These are phyloP conservation scores for Funneliformis mosseae DNA, from an alignment of 192 early-diverging fungal genomes.

Conservation along the genomic window DNA sequence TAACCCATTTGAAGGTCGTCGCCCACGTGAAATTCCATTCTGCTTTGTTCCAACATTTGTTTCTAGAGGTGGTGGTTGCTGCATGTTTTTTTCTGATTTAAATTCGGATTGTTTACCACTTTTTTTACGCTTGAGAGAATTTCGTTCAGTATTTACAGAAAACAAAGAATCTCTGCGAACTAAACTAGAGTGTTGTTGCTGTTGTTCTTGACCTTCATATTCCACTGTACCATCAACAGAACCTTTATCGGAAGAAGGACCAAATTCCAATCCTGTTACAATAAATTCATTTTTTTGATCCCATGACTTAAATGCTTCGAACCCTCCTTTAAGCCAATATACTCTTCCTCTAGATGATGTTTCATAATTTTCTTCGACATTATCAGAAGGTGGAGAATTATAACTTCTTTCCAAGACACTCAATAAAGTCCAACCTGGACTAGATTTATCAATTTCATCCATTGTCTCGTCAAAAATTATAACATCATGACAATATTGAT, in stretches of 20 bases:
- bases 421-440: slow-evolving; percentile 56
- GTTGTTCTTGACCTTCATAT: slow-evolving; percentile 14
- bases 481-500: slow-evolving; percentile 31
- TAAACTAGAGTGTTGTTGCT: background rate
- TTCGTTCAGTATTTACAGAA: slow-evolving; percentile 43
- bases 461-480: slow-evolving; percentile 57
- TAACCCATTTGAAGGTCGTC: slow-evolving; percentile 27
- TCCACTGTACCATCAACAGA: slow-evolving; percentile 10
- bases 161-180: slow-evolving; percentile 44
- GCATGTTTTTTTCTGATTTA: background rate
- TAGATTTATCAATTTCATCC: slow-evolving; percentile 44
- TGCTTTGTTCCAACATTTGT: background rate
- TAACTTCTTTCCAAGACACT: slow-evolving; percentile 46
- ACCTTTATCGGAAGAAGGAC: background rate
- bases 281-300: slow-evolving; percentile 38
- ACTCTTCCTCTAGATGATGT: slow-evolving; percentile 11
- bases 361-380: background rate
- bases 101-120: background rate
- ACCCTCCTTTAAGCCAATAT: slow-evolving; percentile 57
- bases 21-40: background rate
- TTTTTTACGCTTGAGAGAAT: slow-evolving; percentile 14
- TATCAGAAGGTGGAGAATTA: slow-evolving; percentile 10
- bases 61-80: slow-evolving; percentile 6
- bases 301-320: slow-evolving; percentile 49
- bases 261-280: slow-evolving; percentile 13